Percentiles rank a stretch among this genome's conserved stretches.
phyloP scores from a whole-genome alignment of 2,329 filamentous ascomycete species.

The Cytospora leucostoma region DNA sequence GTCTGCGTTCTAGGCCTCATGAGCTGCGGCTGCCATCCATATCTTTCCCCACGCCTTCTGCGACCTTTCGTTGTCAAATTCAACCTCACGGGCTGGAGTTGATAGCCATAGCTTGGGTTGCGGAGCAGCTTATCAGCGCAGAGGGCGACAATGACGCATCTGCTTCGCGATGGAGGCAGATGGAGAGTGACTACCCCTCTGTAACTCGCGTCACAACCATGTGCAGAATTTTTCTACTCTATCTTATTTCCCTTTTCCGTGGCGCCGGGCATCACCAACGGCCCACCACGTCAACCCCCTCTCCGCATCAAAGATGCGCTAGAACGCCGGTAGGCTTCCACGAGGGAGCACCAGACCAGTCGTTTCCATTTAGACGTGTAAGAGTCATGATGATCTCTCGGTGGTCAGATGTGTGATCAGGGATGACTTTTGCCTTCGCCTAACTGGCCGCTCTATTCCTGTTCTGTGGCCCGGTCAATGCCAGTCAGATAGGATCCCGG shows the following conservation, averaged over 20 bases:
- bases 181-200: background rate
- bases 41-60: conserved; percentile 6
- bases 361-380: background rate
- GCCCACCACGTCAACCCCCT: conserved; percentile 19
- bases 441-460: conserved; percentile 8
- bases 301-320: conserved; percentile 2
- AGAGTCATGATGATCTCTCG: conserved; percentile 17
- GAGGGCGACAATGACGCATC: background rate
- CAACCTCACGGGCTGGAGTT: conserved; percentile 4
- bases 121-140: background rate
- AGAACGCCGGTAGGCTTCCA: conserved; percentile 9
- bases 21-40: background rate
- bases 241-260: background rate
- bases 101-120: background rate
- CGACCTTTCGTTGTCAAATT: conserved; percentile 2
- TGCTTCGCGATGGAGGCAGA: background rate
- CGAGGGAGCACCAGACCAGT: conserved; percentile 11
- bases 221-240: background rate
- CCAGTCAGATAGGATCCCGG: background rate
- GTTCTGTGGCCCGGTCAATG: background rate
- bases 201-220: conserved; percentile 4
- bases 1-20: conserved; percentile 10
- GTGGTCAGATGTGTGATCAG: conserved; percentile 18
- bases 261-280: conserved; percentile 9
- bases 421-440: conserved; percentile 1